Evolutionary conservation across 148 eudicot species (phyloP), one percentile per base, ranked within the genome.

Genomic region (Chenopodium suecicum): DNA sequence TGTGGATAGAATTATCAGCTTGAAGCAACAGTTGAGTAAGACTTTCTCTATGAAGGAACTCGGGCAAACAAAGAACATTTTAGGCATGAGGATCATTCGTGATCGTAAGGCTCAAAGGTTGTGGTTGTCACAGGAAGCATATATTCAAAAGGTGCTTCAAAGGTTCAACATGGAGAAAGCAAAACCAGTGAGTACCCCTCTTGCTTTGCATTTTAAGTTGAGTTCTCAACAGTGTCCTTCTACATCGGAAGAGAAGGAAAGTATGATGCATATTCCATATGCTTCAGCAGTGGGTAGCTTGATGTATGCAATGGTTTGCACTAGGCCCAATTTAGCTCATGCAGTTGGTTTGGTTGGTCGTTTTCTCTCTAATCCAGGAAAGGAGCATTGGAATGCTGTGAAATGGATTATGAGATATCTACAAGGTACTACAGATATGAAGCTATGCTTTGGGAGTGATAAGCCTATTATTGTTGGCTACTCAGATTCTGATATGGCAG

Each of bases 171-270:
- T 27, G 27, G 27, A 27, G 27, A 27, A 27, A 34, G 73, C 11
- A 72, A 44, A 72, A 72, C 27, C 75, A 58, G 64, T 58, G 50
- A 62, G 79, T 77, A 56, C 47, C 20, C 79, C 79, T 62, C 79
- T 77, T 77, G 13, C 67, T 56, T 9, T 58, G 17, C 48, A 60
- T n/a, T 62, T 62, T 62, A 77, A 77, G 22, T 34, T 77, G 25
- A 77, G 69, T 37, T 29, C 2, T 54, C 32, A 58, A 22, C 69
- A 58, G 12, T 0, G 67, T 54, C 63, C 64, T 41, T 48, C 64
- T 5, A 54, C 41, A 9, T 9, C 1, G 0, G 0, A 75, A 13
- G 78, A 44, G 29, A 63, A 63, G 29, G 67, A 63, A 20, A 63
- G 6, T 63, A 22, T 63, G 67, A 20, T 47, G 50, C 50, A 47